Base-by-base conservation (phyloP, 108 stramenopile genomes). In the Cylindrotheca fusiformis region DNA sequence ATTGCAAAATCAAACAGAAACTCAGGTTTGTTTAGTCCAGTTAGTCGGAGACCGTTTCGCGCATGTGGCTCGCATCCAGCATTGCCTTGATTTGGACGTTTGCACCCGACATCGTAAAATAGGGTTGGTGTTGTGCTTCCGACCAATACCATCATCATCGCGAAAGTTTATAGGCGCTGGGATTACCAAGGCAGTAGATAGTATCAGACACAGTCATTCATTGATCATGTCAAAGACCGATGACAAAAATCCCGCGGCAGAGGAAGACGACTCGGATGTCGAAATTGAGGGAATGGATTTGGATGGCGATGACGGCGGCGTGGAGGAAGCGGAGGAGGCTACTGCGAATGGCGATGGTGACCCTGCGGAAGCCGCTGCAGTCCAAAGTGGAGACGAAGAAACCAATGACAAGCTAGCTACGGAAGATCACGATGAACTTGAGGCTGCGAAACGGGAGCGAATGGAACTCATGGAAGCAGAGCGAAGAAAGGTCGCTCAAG, bases 391-490 rank as follows among this genome's bases (percentile, higher is more conserved):
- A 17, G 59, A 51, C 1, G 64, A 55, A 31, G 72, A 59, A 45
- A 74, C 53, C 18, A 64, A 21, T 10, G 68, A 46, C 1, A 63
- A 68, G 41, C 62, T 49, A 29, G 68, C 48, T 12, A 50, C 56
- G 14, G 61, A 63, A 21, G 81, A 68, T 48, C 67, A 68, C 31
- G 61, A 79, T 48, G 86, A 87, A 48, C 30, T 88, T 6, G 86
- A 90, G 63, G 86, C 57, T n/a, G 88, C 87, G 0, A 62, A 73
- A 4, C 64, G 57, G 48, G 90, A 87, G 69, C 73, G 77, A 8
- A 76, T 79, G 80, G 93, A 91, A 69, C 64, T 88, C 36, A 72
- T 87, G 76, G 80, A 65, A 48, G 72, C 76, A 4, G 82, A 87
- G 60, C 47, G 69, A 44, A 72, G 67, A 25, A 69, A 71, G 45